Evolutionary conservation across 345 rosid species (phyloP), one percentile per base, ranked within the genome.

Genomic region (Laguncularia racemosa): DNA sequence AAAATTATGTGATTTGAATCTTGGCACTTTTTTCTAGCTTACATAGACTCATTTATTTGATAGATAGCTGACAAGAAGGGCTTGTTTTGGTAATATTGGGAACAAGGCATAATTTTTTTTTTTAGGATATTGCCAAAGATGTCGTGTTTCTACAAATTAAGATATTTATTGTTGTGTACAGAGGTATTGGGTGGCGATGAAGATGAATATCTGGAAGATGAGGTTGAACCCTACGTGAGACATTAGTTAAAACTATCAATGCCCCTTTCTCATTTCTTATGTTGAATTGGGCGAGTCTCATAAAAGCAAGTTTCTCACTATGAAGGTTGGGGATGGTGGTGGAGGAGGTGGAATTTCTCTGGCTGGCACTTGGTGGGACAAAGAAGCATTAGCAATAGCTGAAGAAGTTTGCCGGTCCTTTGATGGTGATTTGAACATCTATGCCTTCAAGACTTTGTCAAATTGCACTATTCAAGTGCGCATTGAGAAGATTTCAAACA

Each of bases 291-390:
- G 4, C 20, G n/a, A 28, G 60, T 51, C 49, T 50, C 50, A 62
- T 8, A 51, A 43, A 44, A 33, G 40, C 40, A 4, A 33, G 12
- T 17, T 16, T 38, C 53, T 28, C 16, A 13, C 52, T 48, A 5
- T 60, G 60, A 67, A 92, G 98, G 83, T 57, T 52, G 96, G 95
- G 60, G 95, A 92, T 77, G 98, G 96, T 57, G 75, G 71, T 47
- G 91, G 78, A 17, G 96, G 98, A 70, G 96, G 96, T 59, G 93
- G 98, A 45, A 73, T 89, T 52, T 71, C 84, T 33, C 80, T 89
- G 13, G 89, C 88, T 13, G 95, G 98, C 56, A 83, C 91, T 51
- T 62, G 79, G 81, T 84, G 96, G 96, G 98, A 92, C 48, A 83
- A 86, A 68, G 83, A 84, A 76, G 96, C 89, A 50, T 69, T 92